Evolutionary conservation across 2,329 filamentous ascomycete genomes (phyloP).

Genomic region (Diaporthe sp.): DNA sequence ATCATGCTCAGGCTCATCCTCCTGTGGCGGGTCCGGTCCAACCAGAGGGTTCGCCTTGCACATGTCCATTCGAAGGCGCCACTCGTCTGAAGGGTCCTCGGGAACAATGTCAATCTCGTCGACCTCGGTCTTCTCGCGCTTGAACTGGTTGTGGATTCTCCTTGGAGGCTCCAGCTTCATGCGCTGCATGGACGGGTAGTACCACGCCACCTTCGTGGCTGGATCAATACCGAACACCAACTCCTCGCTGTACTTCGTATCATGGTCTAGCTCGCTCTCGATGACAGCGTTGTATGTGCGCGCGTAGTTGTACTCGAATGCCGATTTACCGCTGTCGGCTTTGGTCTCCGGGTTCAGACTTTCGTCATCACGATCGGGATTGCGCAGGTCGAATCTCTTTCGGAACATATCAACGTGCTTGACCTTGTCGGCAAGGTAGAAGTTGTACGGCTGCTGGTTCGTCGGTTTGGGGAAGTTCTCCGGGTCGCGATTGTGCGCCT

Average conservation of each 20-base stretch:
- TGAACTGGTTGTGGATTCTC: constrained; percentile 65
- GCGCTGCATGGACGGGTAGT: constrained; percentile 76
- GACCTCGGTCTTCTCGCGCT: constrained; percentile 61
- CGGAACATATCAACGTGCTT: constrained; percentile 65
- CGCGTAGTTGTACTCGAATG: constrained; percentile 70
- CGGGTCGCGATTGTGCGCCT: constrained; percentile 67
- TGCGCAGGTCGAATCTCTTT: constrained; percentile 68
- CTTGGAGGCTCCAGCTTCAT: constrained; percentile 71
- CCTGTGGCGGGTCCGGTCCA: constrained; percentile 50
- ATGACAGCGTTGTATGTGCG: constrained; percentile 73
- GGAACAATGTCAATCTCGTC: constrained; percentile 67
- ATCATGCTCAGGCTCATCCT: constrained; percentile 47
- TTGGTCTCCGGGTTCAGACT: constrained; percentile 64
- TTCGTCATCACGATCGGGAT: constrained; percentile 64
- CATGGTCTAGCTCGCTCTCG: constrained; percentile 65
- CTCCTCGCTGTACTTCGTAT: constrained; percentile 72
- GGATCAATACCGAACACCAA: constrained; percentile 62
- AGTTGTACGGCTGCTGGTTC: constrained; percentile 73
- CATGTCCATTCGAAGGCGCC: constrained; percentile 60
- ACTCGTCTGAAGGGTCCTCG: constrained; percentile 64
- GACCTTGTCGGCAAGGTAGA: constrained; percentile 66
- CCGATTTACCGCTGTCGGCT: constrained; percentile 47
- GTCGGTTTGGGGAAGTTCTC: constrained; percentile 64
- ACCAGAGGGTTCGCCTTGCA: constrained; percentile 66
- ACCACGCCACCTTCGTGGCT: constrained; percentile 68